A percentile compares a stretch with the other conserved stretches of the same genome.
Conservation (phyloP, 2,329 filamentous ascomycete genomes). For the Elsinoe australis region DNA sequence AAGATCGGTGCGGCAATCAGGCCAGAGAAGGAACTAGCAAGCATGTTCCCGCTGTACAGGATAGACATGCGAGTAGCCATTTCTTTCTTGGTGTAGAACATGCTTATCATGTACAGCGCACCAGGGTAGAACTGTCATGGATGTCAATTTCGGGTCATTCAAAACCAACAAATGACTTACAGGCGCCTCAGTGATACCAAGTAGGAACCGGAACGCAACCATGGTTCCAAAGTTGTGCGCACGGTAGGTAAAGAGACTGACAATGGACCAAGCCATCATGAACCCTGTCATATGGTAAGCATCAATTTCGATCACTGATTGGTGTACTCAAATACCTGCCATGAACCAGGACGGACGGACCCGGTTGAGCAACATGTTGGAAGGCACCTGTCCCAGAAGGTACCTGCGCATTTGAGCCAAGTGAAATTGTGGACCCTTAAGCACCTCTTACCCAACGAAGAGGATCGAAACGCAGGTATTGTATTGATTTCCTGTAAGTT, state of each 20-base stretch:
- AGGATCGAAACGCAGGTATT: conserved; percentile 40
- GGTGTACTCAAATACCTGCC: conserved; percentile 28
- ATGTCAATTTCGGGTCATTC: too few species aligned
- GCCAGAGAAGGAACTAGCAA: conserved; percentile 47
- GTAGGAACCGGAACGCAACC: background rate
- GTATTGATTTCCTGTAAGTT: conserved; percentile 38
- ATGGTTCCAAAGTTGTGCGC: conserved; percentile 28
- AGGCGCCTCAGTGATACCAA: conserved; percentile 20
- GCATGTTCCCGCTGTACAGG: conserved; percentile 45
- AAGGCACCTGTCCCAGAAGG: conserved; percentile 25
- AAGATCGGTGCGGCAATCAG: conserved; percentile 48
- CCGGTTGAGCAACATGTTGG: conserved; percentile 33
- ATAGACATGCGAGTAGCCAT: conserved; percentile 45
- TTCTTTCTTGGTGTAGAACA: conserved; percentile 44
- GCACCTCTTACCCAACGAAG: conserved; percentile 35
- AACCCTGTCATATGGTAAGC: conserved; percentile 12
- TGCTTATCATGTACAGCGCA: conserved; percentile 33
- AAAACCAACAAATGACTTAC: too few species aligned
- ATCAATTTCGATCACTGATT: too few species aligned
- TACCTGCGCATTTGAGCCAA: background rate
- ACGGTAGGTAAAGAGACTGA: conserved; percentile 30
- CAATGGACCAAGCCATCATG: conserved; percentile 33
- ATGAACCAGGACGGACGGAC: conserved; percentile 25
- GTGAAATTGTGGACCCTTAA: background rate
- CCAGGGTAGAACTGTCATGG: conserved; percentile 44